These are phyloP conservation scores for Zizania latifolia DNA, from an alignment of 176 grass and related monocot genomes.

Conservation along the genomic window DNA sequence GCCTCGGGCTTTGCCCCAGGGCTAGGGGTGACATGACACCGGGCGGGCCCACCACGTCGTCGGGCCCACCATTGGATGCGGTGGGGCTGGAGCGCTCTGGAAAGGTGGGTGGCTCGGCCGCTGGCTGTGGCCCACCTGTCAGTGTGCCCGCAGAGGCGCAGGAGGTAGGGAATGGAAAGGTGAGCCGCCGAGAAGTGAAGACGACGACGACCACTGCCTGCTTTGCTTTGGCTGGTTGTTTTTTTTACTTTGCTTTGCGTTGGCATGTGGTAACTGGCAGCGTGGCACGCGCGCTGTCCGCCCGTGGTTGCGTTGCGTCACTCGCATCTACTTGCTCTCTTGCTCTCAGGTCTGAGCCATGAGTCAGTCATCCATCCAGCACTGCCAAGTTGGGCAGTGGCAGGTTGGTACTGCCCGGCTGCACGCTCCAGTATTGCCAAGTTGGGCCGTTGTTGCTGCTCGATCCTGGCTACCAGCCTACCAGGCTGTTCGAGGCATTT, in stretches of 20 bases:
- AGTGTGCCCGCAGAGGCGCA: background rate
- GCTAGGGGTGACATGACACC: background rate
- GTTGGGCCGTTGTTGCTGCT: too few relatives aligned
- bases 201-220: background rate
- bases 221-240: conserved; percentile 4
- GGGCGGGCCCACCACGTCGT: too few relatives aligned
- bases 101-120: too few relatives aligned
- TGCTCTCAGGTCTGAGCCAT: too few relatives aligned
- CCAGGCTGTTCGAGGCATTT: too few relatives aligned
- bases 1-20: too few relatives aligned
- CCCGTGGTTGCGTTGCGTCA: too few relatives aligned
- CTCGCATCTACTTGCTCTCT: background rate
- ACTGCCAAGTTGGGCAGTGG: too few relatives aligned
- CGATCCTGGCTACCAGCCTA: too few relatives aligned
- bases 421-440: too few relatives aligned
- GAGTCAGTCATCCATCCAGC: too few relatives aligned
- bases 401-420: too few relatives aligned
- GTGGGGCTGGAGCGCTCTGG: background rate
- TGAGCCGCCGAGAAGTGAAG: background rate
- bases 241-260: background rate
- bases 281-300: background rate
- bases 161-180: background rate
- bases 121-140: background rate
- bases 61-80: background rate
- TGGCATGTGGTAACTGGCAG: conserved; percentile 26